These are phyloP conservation scores for Chaetomium strumarium DNA, from an alignment of 2,329 filamentous ascomycete species.

Conservation along the genomic window DNA sequence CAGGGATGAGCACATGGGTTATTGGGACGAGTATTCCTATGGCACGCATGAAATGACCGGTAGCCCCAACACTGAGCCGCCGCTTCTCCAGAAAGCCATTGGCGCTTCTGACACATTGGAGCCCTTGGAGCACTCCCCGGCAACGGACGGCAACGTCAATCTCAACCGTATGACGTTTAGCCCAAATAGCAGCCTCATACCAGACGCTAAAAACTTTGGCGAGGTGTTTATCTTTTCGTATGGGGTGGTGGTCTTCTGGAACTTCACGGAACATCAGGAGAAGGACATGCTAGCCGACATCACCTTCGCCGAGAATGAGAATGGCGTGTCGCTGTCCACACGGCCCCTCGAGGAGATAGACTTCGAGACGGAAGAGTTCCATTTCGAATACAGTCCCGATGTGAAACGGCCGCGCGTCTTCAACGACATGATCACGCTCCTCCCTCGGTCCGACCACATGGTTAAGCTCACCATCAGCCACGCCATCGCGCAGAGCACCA, in stretches of 20 bases:
- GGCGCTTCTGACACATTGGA: constrained; percentile 23
- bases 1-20: constrained; percentile 85
- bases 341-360: constrained; percentile 80
- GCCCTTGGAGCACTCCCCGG: constrained; percentile 3
- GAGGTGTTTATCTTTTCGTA: constrained; percentile 98
- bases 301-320: constrained; percentile 72
- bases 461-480: constrained; percentile 97
- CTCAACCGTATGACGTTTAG: constrained; percentile 12
- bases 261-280: constrained; percentile 92
- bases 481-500: constrained; percentile 94
- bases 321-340: constrained; percentile 61
- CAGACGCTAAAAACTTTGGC: constrained; percentile 72
- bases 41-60: constrained; percentile 33
- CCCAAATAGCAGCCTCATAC: constrained; percentile 54
- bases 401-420: constrained; percentile 87
- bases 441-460: constrained; percentile 91
- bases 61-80: constrained; percentile 21
- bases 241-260: constrained; percentile 97
- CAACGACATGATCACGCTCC: constrained; percentile 98
- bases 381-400: constrained; percentile 90
- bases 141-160: constrained; percentile 24
- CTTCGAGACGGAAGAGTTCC: constrained; percentile 96
- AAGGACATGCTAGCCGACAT: constrained; percentile 94
- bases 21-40: constrained; percentile 70
- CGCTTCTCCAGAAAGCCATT: constrained; percentile 23